A percentile compares a stretch with the other conserved stretches of the same genome.
phyloP scores from a whole-genome alignment of 2,329 filamentous ascomycete genomes.

The Fusarium caatingaense region DNA sequence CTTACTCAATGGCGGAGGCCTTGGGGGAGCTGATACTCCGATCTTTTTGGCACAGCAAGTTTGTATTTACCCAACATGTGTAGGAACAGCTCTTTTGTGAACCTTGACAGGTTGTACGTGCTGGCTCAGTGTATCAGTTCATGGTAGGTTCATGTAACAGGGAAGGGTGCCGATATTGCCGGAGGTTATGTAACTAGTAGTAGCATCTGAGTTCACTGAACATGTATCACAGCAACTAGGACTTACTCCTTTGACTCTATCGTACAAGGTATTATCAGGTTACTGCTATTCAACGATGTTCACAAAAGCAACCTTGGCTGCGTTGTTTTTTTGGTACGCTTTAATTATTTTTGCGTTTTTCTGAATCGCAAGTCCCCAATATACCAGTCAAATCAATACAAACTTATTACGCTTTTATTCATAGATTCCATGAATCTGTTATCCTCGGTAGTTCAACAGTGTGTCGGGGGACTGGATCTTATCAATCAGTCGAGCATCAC shows the following conservation, averaged over 20 bases:
- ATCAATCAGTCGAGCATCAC: neutral
- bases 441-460: no score
- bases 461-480: neutral
- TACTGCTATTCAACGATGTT: neutral
- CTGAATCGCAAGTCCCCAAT: no score
- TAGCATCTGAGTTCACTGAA: neutral
- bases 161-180: neutral
- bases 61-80: neutral
- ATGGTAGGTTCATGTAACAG: neutral
- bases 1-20: neutral
- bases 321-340: neutral
- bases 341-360: no score
- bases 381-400: no score
- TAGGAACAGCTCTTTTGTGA: neutral
- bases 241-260: no score
- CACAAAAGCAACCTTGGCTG: accelerated
- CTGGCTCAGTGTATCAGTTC: neutral
- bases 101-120: neutral
- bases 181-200: neutral
- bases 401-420: neutral
- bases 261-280: neutral
- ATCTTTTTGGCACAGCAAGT: neutral
- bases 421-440: neutral
- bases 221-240: neutral
- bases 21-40: neutral